Percentiles rank a stretch among this genome's conserved stretches.
phyloP scores from a whole-genome alignment of 2,329 filamentous ascomycete genomes.

The Trichoderma aggressivum region DNA sequence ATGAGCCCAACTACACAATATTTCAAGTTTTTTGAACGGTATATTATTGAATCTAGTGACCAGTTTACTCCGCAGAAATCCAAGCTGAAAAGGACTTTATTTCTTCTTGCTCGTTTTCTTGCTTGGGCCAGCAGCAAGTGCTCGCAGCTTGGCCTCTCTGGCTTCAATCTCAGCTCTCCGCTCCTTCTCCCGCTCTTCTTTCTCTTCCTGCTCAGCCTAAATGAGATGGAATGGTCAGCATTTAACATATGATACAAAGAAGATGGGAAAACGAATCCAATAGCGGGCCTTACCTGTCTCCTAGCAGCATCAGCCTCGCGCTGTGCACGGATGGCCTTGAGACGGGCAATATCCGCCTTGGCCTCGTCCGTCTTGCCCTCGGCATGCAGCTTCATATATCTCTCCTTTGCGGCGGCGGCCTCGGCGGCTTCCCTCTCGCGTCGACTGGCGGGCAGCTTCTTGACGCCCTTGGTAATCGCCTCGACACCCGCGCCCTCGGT shows the following conservation, averaged over 20 bases:
- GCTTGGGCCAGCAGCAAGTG: constrained; percentile 49
- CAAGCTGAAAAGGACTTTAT: constrained; percentile 23
- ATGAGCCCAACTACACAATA: neutral
- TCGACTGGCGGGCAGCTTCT: constrained; percentile 50
- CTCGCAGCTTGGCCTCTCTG: constrained; percentile 54
- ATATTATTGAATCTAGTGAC: neutral
- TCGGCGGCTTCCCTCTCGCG: constrained; percentile 72
- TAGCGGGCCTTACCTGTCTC: constrained; percentile 60
- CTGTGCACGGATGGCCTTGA: constrained; percentile 79
- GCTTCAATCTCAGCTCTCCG: constrained; percentile 52
- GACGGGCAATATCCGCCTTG: constrained; percentile 78
- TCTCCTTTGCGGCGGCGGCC: constrained; percentile 83
- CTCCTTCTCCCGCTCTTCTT: constrained; percentile 48
- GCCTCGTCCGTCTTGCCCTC: constrained; percentile 97
- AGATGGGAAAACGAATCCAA: neutral
- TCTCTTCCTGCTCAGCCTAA: constrained; percentile 58
- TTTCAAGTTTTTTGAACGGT: neutral
- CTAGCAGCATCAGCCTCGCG: constrained; percentile 78
- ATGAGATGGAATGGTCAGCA: neutral
- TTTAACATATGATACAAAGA: neutral
- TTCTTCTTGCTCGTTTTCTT: constrained; percentile 50
- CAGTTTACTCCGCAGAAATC: neutral
- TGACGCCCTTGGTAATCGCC: constrained; percentile 52
- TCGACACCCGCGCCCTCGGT: constrained; percentile 42
- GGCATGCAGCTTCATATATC: constrained; percentile 86